These are phyloP conservation scores for Fusarium oxysporum DNA, from an alignment of 2,329 filamentous ascomycete species.

Conservation along the genomic window DNA sequence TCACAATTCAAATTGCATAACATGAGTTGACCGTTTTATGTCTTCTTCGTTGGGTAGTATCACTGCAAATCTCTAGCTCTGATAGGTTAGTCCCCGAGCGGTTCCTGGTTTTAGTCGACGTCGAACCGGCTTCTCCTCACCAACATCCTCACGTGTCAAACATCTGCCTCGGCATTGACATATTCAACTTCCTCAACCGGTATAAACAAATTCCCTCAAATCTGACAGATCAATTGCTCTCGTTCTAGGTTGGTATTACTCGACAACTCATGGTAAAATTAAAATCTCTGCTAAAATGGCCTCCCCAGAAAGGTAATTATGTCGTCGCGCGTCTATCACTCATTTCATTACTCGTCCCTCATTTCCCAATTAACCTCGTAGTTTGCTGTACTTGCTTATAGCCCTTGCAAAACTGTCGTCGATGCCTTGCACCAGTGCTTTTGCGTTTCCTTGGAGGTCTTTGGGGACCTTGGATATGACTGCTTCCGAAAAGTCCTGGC, in stretches of 20 bases:
- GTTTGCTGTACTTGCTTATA: conserved; percentile 48
- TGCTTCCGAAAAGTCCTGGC: conserved; percentile 52
- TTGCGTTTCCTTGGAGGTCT: conserved; percentile 48
- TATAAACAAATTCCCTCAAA: conserved; percentile 23
- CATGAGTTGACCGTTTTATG: not conserved
- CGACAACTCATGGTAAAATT: conserved; percentile 25
- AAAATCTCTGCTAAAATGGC: conserved; percentile 31
- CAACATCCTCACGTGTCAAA: conserved; percentile 19
- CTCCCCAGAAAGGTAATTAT: conserved; percentile 26
- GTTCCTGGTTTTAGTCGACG: conserved; percentile 6
- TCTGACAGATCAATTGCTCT: conserved; percentile 5
- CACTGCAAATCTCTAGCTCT: not conserved
- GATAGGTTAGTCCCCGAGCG: not conserved
- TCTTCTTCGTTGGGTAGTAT: not conserved
- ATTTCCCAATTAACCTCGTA: conserved; percentile 14
- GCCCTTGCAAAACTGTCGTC: conserved; percentile 53
- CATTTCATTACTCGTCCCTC: conserved; percentile 26
- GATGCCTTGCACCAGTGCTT: conserved; percentile 53
- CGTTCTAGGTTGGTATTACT: conserved; percentile 13
- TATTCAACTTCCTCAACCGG: conserved; percentile 23
- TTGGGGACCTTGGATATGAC: conserved; percentile 56
- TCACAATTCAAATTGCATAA: not conserved
- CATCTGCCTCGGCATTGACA: conserved; percentile 18
- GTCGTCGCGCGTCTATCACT: conserved; percentile 18
- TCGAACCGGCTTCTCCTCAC: conserved; percentile 14